A percentile compares a stretch with the other conserved stretches of the same genome.
These are phyloP conservation scores for Nemania diffusa DNA, from an alignment of 2,329 filamentous ascomycete species.

Conservation along the genomic window DNA sequence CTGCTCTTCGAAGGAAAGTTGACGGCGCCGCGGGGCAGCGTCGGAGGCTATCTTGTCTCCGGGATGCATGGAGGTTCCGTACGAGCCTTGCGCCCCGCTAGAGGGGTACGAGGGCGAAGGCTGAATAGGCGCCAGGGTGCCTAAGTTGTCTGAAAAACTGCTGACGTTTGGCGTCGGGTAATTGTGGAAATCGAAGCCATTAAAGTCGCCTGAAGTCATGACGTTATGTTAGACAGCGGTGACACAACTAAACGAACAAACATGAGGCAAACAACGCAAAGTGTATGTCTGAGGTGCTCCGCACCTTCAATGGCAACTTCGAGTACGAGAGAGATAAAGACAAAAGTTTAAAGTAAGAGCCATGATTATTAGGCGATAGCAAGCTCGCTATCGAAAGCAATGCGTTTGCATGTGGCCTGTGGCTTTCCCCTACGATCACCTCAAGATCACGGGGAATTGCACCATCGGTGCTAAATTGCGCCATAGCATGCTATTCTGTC, in stretches of 20 bases:
- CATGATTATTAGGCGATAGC: constrained; percentile 39
- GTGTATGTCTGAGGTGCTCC: constrained; percentile 44
- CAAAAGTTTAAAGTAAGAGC: constrained; percentile 40
- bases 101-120: constrained; percentile 59
- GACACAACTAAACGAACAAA: constrained; percentile 40
- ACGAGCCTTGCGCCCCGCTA: constrained; percentile 51
- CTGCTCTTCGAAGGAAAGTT: constrained; percentile 73
- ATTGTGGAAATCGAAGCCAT: constrained; percentile 65
- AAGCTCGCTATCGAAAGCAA: constrained; percentile 40
- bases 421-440: constrained; percentile 42
- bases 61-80: constrained; percentile 46
- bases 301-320: constrained; percentile 47
- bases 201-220: constrained; percentile 68
- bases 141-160: constrained; percentile 56
- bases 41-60: constrained; percentile 59
- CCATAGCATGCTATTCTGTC: constrained; percentile 48
- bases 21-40: constrained; percentile 55
- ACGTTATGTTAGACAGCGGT: constrained; percentile 56
- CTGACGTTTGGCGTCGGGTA: constrained; percentile 63
- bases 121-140: constrained; percentile 62
- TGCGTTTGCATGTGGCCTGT: constrained; percentile 33
- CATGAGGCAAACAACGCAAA: constrained; percentile 38
- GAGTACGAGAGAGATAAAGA: constrained; percentile 28
- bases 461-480: constrained; percentile 61
- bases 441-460: constrained; percentile 70